Conservation (phyloP, 2,329 filamentous ascomycete species). For the Thermoascus crustaceus region DNA sequence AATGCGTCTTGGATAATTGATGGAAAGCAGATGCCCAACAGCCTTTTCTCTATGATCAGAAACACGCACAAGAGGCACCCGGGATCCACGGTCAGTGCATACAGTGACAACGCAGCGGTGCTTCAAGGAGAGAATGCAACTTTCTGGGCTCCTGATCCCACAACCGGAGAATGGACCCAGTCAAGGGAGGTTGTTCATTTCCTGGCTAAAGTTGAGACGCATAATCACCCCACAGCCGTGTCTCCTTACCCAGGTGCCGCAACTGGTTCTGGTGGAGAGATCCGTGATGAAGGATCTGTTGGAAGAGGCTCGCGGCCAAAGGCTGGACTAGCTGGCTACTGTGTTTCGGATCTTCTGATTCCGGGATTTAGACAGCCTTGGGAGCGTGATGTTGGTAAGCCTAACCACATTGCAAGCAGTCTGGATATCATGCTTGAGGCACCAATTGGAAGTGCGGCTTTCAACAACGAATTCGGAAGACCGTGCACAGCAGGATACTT, state of each 20-base stretch:
- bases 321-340: constrained; percentile 85
- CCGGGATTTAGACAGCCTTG: constrained; percentile 75
- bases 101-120: constrained; percentile 97
- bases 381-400: constrained; percentile 86
- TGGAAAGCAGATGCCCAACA: constrained; percentile 67
- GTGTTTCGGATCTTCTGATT: constrained; percentile 87
- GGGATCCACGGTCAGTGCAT: constrained; percentile 82
- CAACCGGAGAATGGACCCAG: constrained; percentile 79
- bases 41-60: constrained; percentile 90
- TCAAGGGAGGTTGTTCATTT: constrained; percentile 81
- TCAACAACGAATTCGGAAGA: constrained; percentile 96
- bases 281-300: constrained; percentile 89
- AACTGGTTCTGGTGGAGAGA: constrained; percentile 91
- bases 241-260: constrained; percentile 89
- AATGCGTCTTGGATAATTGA: constrained; percentile 96
- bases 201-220: constrained; percentile 91
- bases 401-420: constrained; percentile 84
- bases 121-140: constrained; percentile 62
- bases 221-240: constrained; percentile 95
- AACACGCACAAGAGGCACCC: constrained; percentile 79
- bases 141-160: constrained; percentile 81
- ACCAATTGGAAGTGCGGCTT: constrained; percentile 86
- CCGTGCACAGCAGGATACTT: constrained; percentile 86
- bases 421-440: constrained; percentile 97
- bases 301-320: constrained; percentile 89